These are phyloP conservation scores for Hamamelis virginiana DNA, from an alignment of 164 flowering plant genomes.

Conservation along the genomic window DNA sequence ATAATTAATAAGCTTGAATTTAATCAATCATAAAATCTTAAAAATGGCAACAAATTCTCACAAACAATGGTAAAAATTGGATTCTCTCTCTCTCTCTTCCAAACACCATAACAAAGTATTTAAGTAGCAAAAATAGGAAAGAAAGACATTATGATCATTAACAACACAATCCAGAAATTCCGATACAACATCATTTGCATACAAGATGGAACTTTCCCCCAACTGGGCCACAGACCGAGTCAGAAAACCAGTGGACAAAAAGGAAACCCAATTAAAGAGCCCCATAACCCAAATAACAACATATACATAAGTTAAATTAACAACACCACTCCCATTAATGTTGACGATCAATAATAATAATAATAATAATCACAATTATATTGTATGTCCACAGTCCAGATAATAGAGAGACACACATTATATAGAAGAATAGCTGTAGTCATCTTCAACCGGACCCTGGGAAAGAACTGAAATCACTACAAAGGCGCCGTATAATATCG, in stretches of 20 bases:
- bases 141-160: too few relatives aligned
- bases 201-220: not conserved
- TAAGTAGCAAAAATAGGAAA: too few relatives aligned
- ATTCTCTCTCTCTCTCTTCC: too few relatives aligned
- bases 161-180: too few relatives aligned
- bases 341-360: too few relatives aligned
- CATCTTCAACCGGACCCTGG: slow-evolving; percentile 39
- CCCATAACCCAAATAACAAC: not conserved
- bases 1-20: too few relatives aligned
- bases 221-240: not conserved
- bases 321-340: not conserved
- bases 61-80: too few relatives aligned
- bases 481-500: slow-evolving; percentile 60
- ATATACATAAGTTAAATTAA: too few relatives aligned
- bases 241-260: not conserved
- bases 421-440: slow-evolving; percentile 57
- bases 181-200: too few relatives aligned
- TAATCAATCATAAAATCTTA: too few relatives aligned
- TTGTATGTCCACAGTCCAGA: not conserved
- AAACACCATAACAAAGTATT: too few relatives aligned
- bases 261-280: not conserved
- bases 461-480: slow-evolving; percentile 45
- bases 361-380: not conserved
- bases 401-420: slow-evolving; percentile 3
- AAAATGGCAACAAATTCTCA: too few relatives aligned